Conservation (phyloP, 2,329 filamentous ascomycete genomes). For the Fusarium fujikuroi region DNA sequence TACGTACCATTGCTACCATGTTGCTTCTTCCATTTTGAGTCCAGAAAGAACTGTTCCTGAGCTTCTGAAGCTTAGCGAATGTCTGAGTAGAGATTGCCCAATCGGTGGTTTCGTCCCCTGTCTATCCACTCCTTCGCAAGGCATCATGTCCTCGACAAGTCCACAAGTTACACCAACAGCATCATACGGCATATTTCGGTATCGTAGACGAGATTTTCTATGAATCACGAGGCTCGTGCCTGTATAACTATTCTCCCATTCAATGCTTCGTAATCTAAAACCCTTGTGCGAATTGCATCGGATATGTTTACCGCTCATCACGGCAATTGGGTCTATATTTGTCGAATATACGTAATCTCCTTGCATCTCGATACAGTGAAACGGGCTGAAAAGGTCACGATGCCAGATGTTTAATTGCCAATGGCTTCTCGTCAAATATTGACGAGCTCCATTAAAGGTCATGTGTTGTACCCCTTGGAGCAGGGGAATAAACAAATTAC, state of each 20-base stretch:
- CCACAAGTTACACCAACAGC: conserved; percentile 13
- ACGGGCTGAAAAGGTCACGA: conserved; percentile 40
- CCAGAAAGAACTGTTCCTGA: conserved; percentile 15
- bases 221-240: conserved; percentile 27
- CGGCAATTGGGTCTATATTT: conserved; percentile 5
- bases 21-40: conserved; percentile 20
- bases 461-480: conserved; percentile 36
- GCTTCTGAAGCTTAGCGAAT: conserved; percentile 9
- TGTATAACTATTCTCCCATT: not conserved
- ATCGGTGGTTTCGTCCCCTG: conserved; percentile 32
- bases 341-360: conserved; percentile 23
- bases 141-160: conserved; percentile 19
- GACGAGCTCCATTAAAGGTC: conserved; percentile 40
- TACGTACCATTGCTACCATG: not conserved
- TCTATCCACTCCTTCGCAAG: not conserved
- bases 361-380: conserved; percentile 9
- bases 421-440: conserved; percentile 32
- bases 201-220: conserved; percentile 14
- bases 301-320: conserved; percentile 29
- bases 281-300: conserved; percentile 15
- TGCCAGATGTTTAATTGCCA: conserved; percentile 44
- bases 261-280: conserved; percentile 26
- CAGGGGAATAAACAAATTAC: conserved; percentile 40
- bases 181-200: conserved; percentile 8
- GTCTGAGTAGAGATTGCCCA: conserved; percentile 28